Conservation (phyloP, 2,329 filamentous ascomycete species). For the Claviceps fusiformis region DNA sequence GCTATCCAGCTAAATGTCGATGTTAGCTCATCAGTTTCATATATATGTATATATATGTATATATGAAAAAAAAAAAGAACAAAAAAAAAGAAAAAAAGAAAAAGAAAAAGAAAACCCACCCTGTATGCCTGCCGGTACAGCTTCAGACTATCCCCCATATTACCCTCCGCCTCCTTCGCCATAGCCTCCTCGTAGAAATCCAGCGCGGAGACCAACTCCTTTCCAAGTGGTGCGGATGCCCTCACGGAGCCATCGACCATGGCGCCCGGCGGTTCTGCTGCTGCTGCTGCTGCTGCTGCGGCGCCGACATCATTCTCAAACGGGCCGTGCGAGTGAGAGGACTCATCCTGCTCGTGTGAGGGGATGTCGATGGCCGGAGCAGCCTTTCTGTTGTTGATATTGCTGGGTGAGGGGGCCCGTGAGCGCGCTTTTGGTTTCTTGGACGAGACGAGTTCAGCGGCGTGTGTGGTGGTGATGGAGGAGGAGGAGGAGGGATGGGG, state of each 20-base stretch:
- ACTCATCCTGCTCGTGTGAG: slow-evolving; percentile 3
- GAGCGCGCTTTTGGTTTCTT: neutral
- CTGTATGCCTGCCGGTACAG: slow-evolving; percentile 85
- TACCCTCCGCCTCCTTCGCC: slow-evolving; percentile 74
- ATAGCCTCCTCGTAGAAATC: slow-evolving; percentile 91
- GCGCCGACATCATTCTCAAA: too few relatives aligned
- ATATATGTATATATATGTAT: too few relatives aligned
- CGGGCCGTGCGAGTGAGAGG: slow-evolving; percentile 3
- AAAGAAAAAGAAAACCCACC: slow-evolving; percentile 28
- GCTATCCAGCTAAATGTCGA: slow-evolving; percentile 71
- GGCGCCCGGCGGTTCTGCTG: slow-evolving; percentile 4
- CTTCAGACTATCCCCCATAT: slow-evolving; percentile 73
- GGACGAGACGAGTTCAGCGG: neutral
- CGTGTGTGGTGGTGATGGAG: neutral
- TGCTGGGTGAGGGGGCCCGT: neutral
- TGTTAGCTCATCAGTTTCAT: too few relatives aligned
- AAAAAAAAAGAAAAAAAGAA: neutral
- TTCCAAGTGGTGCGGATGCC: slow-evolving; percentile 10
- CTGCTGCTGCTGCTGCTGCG: neutral
- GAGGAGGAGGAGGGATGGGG: neutral
- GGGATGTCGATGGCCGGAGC: neutral
- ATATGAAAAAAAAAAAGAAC: neutral
- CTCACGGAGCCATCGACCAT: slow-evolving; percentile 8
- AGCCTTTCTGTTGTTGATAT: neutral
- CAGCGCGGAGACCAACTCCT: slow-evolving; percentile 58